These are phyloP conservation scores for Rhododendron kiyosumense DNA, from an alignment of 148 eudicot genomes.

Conservation along the genomic window DNA sequence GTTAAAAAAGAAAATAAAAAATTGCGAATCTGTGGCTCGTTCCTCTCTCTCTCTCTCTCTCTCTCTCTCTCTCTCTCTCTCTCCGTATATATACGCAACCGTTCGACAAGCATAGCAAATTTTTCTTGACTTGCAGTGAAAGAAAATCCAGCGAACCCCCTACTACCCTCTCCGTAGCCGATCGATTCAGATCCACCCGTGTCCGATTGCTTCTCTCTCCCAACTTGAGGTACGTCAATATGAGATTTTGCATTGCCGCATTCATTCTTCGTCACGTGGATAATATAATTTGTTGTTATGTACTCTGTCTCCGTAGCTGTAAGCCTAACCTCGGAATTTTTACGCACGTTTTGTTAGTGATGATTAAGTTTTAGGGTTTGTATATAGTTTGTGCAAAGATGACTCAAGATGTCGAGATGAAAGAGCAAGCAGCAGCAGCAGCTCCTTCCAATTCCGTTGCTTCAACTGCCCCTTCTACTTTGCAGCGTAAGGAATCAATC, in stretches of 20 bases:
- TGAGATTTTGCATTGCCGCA: not conserved
- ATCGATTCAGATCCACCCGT: not conserved
- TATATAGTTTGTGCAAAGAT: constrained; percentile 21
- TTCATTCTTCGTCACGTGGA: not conserved
- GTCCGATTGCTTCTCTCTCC: not conserved
- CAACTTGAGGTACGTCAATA: not conserved
- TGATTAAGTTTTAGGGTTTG: not conserved
- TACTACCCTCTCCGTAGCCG: too few relatives aligned
- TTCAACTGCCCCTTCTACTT: constrained; percentile 40
- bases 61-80: too few relatives aligned
- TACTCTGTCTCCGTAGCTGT: not conserved
- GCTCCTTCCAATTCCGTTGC: constrained; percentile 56
- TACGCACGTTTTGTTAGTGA: not conserved
- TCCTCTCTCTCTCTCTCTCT: too few relatives aligned
- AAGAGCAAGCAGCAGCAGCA: constrained; percentile 34
- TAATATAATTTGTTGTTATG: not conserved
- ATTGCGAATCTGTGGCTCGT: too few relatives aligned
- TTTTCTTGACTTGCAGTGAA: constrained; percentile 6
- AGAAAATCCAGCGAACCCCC: not conserved
- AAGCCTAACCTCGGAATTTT: not conserved
- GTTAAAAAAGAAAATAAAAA: too few relatives aligned
- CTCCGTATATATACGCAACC: not conserved
- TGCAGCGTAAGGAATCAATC: constrained; percentile 43
- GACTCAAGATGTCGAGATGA: constrained; percentile 91
- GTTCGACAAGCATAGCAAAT: not conserved